phyloP scores from a whole-genome alignment of 139 green algal genomes.

The Closterium sp. region DNA sequence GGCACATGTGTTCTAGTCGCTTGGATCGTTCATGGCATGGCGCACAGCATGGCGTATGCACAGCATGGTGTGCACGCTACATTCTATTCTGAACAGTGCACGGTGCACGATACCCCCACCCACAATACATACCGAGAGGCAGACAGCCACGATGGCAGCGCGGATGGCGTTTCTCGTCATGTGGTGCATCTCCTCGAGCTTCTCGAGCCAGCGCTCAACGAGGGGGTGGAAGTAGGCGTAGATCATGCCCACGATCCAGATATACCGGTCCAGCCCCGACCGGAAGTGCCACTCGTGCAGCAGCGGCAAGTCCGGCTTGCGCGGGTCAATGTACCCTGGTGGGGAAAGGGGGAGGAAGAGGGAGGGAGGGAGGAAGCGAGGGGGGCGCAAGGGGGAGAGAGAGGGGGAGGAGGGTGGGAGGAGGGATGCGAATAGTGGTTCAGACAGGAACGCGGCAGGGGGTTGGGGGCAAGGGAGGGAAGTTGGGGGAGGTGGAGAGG shows the following conservation, averaged over 20 bases:
- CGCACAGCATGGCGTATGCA: no score
- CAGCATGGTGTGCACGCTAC: no score
- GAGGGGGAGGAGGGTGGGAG: no score
- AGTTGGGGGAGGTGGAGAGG: no score
- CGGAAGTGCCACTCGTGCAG: constrained; percentile 90
- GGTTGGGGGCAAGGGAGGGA: no score
- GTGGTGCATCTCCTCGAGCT: constrained; percentile 44
- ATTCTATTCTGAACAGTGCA: no score
- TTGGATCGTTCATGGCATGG: no score
- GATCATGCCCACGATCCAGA: constrained; percentile 96
- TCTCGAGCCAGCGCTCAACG: constrained; percentile 48
- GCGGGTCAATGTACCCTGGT: constrained; percentile 82
- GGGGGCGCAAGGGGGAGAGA: no score
- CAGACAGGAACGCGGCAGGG: no score
- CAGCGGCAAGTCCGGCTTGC: constrained; percentile 65
- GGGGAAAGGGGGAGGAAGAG: background rate
- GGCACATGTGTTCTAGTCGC: background rate
- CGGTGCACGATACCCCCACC: no score
- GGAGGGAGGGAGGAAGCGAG: no score
- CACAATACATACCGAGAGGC: constrained; percentile 28
- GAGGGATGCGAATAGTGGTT: background rate
- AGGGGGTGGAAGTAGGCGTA: constrained; percentile 79
- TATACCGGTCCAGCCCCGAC: constrained; percentile 86
- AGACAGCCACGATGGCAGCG: constrained; percentile 21
- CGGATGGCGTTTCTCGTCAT: constrained; percentile 21